These are phyloP conservation scores for Trypanosoma congolense DNA, from an alignment of 208 protist species.

Conservation along the genomic window DNA sequence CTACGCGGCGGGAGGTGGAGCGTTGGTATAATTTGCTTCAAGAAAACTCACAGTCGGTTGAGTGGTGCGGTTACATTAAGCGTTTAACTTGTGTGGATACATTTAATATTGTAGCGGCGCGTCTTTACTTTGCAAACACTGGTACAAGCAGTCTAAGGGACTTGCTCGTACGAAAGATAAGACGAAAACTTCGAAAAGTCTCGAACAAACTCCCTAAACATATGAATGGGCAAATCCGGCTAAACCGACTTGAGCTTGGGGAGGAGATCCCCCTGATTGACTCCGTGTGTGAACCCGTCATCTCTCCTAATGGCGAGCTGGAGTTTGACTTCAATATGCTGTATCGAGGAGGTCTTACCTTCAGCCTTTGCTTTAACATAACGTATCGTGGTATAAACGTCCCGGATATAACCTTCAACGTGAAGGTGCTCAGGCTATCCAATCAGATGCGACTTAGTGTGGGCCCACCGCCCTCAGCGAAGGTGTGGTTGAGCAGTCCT, in stretches of 20 bases:
- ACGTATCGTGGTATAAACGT: slow-evolving; percentile 57
- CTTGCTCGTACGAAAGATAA: slow-evolving; percentile 52
- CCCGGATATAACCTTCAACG: slow-evolving; percentile 70
- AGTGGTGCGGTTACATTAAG: slow-evolving; percentile 66
- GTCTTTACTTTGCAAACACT: slow-evolving; percentile 84
- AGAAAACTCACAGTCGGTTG: slow-evolving; percentile 42
- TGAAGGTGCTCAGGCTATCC: slow-evolving; percentile 68
- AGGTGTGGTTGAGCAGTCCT: slow-evolving; percentile 68
- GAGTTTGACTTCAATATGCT: slow-evolving; percentile 83
- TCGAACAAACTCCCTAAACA: slow-evolving; percentile 52
- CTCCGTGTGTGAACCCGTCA: slow-evolving; percentile 46
- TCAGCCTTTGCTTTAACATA: slow-evolving; percentile 66
- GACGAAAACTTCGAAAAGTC: slow-evolving; percentile 61
- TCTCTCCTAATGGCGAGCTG: slow-evolving; percentile 55
- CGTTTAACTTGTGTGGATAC: slow-evolving; percentile 60
- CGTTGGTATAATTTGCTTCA: slow-evolving; percentile 80
- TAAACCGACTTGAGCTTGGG: slow-evolving; percentile 61
- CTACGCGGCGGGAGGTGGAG: slow-evolving; percentile 69
- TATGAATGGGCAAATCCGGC: slow-evolving; percentile 58
- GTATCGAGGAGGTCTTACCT: slow-evolving; percentile 70
- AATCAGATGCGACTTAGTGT: slow-evolving; percentile 69
- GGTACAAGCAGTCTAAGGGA: slow-evolving; percentile 53
- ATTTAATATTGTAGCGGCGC: slow-evolving; percentile 71
- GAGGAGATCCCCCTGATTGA: slow-evolving; percentile 74
- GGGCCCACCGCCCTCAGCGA: slow-evolving; percentile 64